Evolutionary conservation across 129 eudicot species (phyloP), one percentile per base, ranked within the genome.

Genomic region (Silybum marianum): DNA sequence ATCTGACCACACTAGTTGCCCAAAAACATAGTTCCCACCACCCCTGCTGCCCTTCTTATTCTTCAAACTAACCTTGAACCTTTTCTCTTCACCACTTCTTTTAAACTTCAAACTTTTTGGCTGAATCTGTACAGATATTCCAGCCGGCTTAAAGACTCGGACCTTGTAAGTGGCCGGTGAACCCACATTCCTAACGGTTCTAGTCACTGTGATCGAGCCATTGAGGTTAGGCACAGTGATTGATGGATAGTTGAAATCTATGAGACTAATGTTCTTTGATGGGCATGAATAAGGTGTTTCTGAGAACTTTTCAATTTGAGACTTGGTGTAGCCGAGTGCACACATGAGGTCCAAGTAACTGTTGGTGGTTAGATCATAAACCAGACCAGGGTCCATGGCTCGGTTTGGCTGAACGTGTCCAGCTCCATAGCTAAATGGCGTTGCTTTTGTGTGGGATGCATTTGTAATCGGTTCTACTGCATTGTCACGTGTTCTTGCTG

Each of bases 361-460:
- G 1, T 38, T 44, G 2, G 78, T 80, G 13, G 76, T 82, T 71
- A 90, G 68, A 65, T 93, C 98, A 22, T 93, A 91, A 51, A 93
- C 96, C 79, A 91, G 60, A 9, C 98, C 98, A 18, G 98, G 98
- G 78, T 93, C 90, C 98, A 91, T 85, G 21, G 98, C 98, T 23
- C 92, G 86, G 90, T 91, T 91, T 32, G 98, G 98, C 38, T 80
- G 89, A 28, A 93, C 85, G 72, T 93, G 96, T 38, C 98, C 98
- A 69, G 93, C 89, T 63, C 98, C 96, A 3, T 91, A 93, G 58
- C 90, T 88, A 83, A 93, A 91, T 12, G 98, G 98, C 3, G 96
- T 84, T n/a, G 96, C 98, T 82, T 81, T 88, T 1, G 22, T 25
- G 79, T 88, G 83, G 38, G 91, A 86, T 76, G 96, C 87, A 72